Conservation (phyloP, 2,329 filamentous ascomycete species). For the Cryphonectria parasitica region DNA sequence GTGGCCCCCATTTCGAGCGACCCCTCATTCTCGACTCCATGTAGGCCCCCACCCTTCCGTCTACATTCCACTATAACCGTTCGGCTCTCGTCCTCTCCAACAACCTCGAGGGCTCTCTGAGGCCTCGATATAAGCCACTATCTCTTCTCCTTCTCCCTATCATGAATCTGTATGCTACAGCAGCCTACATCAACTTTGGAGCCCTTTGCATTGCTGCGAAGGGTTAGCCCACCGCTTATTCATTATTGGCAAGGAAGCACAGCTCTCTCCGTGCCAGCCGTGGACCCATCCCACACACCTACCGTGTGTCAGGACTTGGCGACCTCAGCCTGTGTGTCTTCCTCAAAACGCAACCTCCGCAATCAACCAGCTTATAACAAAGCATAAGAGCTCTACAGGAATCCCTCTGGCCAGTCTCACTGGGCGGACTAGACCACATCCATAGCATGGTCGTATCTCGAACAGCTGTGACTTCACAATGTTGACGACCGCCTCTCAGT, state of each 20-base stretch:
- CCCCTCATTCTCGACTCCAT: background rate
- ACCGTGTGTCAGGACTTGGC: background rate
- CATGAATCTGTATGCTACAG: background rate
- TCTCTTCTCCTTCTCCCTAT: background rate
- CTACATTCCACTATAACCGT: background rate
- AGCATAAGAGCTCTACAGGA: background rate
- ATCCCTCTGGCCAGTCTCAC: slow-evolving; percentile 4
- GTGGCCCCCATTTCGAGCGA: background rate
- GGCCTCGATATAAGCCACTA: background rate
- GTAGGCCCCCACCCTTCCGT: background rate
- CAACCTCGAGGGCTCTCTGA: background rate
- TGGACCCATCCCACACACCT: background rate
- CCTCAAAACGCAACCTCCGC: background rate
- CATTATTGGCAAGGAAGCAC: background rate
- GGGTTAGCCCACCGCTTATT: background rate
- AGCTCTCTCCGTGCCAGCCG: background rate
- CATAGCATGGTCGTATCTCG: slow-evolving; percentile 17
- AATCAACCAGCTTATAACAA: background rate
- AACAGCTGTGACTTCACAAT: slow-evolving; percentile 33
- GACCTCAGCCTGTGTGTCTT: background rate
- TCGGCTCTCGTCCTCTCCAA: background rate
- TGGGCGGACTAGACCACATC: background rate
- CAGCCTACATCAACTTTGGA: background rate
- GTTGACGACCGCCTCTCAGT: slow-evolving; percentile 40
- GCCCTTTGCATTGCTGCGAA: background rate